phyloP scores from a whole-genome alignment of 208 protist species.

The Acanthamoeba polyphaga region DNA sequence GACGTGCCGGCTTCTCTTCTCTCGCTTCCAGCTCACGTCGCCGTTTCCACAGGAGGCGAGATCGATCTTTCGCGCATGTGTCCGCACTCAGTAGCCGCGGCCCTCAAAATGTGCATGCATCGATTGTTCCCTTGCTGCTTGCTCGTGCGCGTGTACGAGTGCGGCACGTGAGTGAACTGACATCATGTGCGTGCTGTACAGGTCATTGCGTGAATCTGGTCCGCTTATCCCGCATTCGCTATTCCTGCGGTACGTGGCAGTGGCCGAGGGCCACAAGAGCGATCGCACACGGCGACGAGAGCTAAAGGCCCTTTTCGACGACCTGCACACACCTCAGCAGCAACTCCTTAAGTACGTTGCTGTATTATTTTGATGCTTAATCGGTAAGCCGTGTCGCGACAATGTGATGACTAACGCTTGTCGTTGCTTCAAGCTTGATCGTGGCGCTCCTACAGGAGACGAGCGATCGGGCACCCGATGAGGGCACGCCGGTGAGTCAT shows the following conservation, averaged over 20 bases:
- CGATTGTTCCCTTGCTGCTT: neutral
- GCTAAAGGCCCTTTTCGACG: neutral
- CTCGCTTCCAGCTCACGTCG: neutral
- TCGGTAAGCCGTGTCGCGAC: too few relatives aligned
- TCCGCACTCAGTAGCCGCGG: neutral
- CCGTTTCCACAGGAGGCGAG: neutral
- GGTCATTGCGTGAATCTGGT: neutral
- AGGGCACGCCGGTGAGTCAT: neutral
- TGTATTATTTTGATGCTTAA: neutral
- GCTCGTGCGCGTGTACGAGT: neutral
- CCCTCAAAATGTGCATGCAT: neutral
- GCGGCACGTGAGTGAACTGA: neutral
- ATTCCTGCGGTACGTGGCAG: slow-evolving; percentile 18
- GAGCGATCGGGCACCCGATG: neutral
- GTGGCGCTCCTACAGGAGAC: neutral
- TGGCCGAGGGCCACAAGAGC: slow-evolving; percentile 43
- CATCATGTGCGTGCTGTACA: neutral
- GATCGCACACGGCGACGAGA: neutral
- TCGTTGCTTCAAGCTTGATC: neutral
- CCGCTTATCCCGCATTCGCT: slow-evolving; percentile 2
- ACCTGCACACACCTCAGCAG: neutral
- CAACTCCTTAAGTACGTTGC: neutral
- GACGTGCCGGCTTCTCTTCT: neutral
- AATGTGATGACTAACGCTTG: neutral
- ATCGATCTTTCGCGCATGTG: neutral